Evolutionary conservation across 2,329 filamentous ascomycete genomes (phyloP).

Genomic region (Calycina herbarum): DNA sequence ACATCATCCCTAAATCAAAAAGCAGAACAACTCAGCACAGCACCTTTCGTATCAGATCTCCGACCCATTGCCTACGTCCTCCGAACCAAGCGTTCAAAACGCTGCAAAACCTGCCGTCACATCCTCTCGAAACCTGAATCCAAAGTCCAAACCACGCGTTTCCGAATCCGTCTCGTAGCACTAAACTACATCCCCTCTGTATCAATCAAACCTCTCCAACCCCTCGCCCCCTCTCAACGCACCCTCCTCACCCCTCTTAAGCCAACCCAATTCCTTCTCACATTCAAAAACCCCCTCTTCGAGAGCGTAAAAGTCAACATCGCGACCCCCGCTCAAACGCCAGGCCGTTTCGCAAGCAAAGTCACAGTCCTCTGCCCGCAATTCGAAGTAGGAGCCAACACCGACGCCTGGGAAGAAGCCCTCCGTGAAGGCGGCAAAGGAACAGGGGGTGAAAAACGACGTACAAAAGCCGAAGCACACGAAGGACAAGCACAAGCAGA

Average conservation of each 20-base stretch:
- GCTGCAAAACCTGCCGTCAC: constrained; percentile 88
- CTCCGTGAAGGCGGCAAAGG: constrained; percentile 48
- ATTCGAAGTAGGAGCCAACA: constrained; percentile 92
- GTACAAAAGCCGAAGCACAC: constrained; percentile 36
- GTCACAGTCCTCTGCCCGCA: constrained; percentile 93
- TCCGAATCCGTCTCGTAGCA: constrained; percentile 89
- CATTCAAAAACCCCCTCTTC: constrained; percentile 91
- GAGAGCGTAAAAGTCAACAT: constrained; percentile 85
- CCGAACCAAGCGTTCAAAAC: constrained; percentile 89
- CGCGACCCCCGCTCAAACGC: constrained; percentile 77
- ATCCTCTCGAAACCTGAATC: constrained; percentile 93
- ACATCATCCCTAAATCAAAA: constrained; percentile 58
- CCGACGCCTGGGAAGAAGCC: constrained; percentile 91
- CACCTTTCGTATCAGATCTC: constrained; percentile 68
- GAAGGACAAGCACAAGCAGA: constrained; percentile 61
- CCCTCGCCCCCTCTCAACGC: constrained; percentile 29
- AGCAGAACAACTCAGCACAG: constrained; percentile 47
- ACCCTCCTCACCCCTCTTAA: constrained; percentile 42
- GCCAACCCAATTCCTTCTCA: constrained; percentile 79
- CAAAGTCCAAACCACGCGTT: constrained; percentile 85
- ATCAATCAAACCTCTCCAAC: constrained; percentile 64
- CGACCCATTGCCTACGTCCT: constrained; percentile 81
- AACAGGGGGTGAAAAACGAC: constrained; percentile 43
- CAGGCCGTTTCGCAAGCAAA: constrained; percentile 72
- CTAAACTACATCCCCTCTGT: constrained; percentile 85